Evolutionary conservation across 768 basidiomycete species (phyloP).

Genomic region (Agrocybe praecox): DNA sequence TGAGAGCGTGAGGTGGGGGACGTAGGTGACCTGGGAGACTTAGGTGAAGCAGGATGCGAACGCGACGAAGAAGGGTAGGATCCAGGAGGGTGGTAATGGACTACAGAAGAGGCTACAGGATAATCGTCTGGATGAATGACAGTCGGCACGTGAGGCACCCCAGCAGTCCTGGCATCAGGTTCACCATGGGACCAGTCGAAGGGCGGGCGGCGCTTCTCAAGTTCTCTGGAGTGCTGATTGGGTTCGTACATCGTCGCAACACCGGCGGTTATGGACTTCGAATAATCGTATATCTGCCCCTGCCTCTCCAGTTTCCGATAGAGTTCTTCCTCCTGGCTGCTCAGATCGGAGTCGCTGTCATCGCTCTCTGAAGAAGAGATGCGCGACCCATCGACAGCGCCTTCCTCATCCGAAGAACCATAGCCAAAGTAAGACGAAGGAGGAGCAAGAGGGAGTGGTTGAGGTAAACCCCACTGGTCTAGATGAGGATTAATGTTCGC

Average conservation of each 20-base stretch:
- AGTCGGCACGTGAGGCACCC: not conserved
- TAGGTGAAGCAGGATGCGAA: too few species aligned
- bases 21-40: too few species aligned
- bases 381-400: not conserved
- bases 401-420: not conserved
- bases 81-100: too few species aligned
- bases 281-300: not conserved
- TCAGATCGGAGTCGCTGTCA: not conserved
- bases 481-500: not conserved
- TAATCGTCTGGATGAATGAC: not conserved
- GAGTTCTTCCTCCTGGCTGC: not conserved
- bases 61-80: not conserved
- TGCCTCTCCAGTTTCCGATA: not conserved
- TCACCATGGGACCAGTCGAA: not conserved
- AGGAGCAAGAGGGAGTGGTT: not conserved
- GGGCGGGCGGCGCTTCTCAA: not conserved
- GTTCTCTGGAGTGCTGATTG: not conserved
- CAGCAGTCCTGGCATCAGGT: not conserved
- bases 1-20: too few species aligned
- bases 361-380: not conserved
- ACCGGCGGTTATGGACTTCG: not conserved
- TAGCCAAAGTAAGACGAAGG: not conserved
- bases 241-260: not conserved
- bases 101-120: not conserved
- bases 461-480: not conserved